These are phyloP conservation scores for Euphorbia schlechtendalii DNA, from an alignment of 441 rosid genomes.

Conservation along the genomic window DNA sequence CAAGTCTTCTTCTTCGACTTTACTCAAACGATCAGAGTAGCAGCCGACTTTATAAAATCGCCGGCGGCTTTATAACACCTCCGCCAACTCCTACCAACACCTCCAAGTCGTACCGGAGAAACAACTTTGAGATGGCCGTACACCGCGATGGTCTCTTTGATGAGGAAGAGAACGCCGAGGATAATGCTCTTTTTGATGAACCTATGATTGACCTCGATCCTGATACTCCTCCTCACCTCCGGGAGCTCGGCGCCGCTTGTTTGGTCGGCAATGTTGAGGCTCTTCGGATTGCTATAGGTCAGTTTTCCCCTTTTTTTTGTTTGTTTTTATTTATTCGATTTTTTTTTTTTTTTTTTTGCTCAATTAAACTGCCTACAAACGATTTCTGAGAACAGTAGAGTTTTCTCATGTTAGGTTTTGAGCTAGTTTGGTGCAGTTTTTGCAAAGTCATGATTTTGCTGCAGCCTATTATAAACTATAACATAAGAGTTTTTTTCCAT, in stretches of 20 bases:
- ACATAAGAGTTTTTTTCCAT: not conserved
- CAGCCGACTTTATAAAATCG: no score
- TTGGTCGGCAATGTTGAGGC: conserved; percentile 55
- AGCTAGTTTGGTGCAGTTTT: not conserved
- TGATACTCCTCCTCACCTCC: conserved; percentile 61
- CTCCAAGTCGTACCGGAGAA: not conserved
- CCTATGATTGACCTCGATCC: conserved; percentile 39
- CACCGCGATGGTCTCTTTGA: conserved; percentile 65
- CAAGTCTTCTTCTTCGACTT: not conserved
- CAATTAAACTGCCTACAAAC: not conserved
- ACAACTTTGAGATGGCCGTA: conserved; percentile 56
- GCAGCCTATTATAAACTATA: not conserved
- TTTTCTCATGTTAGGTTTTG: not conserved
- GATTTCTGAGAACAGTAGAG: not conserved
- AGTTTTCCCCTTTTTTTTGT: not conserved
- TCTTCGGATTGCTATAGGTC: conserved; percentile 66
- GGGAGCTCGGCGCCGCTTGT: conserved; percentile 60
- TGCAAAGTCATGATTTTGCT: not conserved
- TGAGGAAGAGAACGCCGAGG: conserved; percentile 66
- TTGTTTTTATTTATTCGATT: not conserved
- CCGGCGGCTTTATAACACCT: not conserved
- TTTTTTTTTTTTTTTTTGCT: not conserved
- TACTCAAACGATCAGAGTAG: not conserved
- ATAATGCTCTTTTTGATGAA: conserved; percentile 51
- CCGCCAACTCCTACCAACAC: not conserved